Evolutionary conservation across 352 stramenopile genomes (phyloP), one percentile per base, ranked within the genome.

Genomic region (Globisporangium carolinianum): DNA sequence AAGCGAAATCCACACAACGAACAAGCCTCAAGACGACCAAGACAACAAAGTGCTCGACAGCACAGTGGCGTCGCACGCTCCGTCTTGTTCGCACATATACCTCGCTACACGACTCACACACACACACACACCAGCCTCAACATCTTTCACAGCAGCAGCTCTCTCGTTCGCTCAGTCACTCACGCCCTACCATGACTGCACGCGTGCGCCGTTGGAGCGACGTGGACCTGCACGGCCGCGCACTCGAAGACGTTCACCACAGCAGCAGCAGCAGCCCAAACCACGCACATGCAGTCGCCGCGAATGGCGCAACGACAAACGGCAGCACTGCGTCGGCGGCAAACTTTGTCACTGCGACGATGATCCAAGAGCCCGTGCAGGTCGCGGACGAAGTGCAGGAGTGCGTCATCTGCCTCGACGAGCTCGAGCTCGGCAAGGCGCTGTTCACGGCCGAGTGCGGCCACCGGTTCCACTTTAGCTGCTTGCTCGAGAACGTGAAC

Each of bases 401-500:
- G 67, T 94, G 84, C 56, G 82, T 91, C 41, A 94, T 94, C 58
- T 94, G 84, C 50, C 68, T 94, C 46, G 84, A 94, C 67, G 83
- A 89, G 59, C 64, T 94, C 39, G 50, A 62, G 47, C 47, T 83
- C 32, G 84, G 84, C 0, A 71, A 73, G 50, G 83, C 84, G 56
- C 58, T 94, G 54, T 94, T 94, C 65, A 89, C 78, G 51, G 84
- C 82, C 66, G 82, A 94, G 69, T 94, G 84, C 57, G 84, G 79
- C 60, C 84, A 94, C 71, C 77, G 82, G 51, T 94, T 89, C 65
- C 84, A 94, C 65, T 94, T 94, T 61, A 86, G 72, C 39, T 94
- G 84, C 59, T 59, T 94, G 54, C 61, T 94, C 38, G 84, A 94
- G 75, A 94, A 94, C 64, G 81, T 94, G 38, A 94, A 94, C 68